These are phyloP conservation scores for Penicillium soppii DNA, from an alignment of 495 filamentous ascomycete genomes.

Conservation along the genomic window DNA sequence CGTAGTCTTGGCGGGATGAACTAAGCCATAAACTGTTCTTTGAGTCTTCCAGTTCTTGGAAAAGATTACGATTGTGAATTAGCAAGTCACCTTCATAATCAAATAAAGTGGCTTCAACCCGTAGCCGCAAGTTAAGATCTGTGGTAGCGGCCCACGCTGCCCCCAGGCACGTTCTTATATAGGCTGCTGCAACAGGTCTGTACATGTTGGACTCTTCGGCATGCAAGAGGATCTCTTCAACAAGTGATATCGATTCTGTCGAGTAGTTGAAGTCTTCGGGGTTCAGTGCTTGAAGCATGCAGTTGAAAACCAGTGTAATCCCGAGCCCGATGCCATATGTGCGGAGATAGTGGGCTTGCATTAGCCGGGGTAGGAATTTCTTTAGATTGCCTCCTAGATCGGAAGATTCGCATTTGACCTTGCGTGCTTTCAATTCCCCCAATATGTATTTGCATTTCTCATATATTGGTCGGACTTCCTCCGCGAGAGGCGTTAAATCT, in stretches of 20 bases:
- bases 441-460: slow-evolving; percentile 22
- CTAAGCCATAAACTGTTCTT: slow-evolving; percentile 17
- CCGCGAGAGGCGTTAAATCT: slow-evolving; percentile 10
- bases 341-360: slow-evolving; percentile 34
- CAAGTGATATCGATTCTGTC: slow-evolving; percentile 25
- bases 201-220: slow-evolving; percentile 24
- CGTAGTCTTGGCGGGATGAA: too few species aligned
- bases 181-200: slow-evolving; percentile 35
- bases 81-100: slow-evolving; percentile 34
- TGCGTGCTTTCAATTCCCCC: slow-evolving; percentile 13
- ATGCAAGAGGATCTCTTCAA: slow-evolving; percentile 29
- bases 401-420: slow-evolving; percentile 6
- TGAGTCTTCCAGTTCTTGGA: slow-evolving; percentile 7
- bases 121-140: slow-evolving; percentile 14
- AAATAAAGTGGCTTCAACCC: slow-evolving; percentile 12
- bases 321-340: slow-evolving; percentile 33
- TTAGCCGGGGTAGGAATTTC: slow-evolving; percentile 1
- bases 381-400: neutral
- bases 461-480: slow-evolving; percentile 29
- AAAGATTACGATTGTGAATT: neutral
- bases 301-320: slow-evolving; percentile 35
- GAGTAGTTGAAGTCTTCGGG: neutral
- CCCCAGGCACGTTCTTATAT: slow-evolving; percentile 27
- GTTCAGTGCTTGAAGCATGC: slow-evolving; percentile 25
- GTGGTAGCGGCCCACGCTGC: slow-evolving; percentile 29